Evolutionary conservation across 1,139 yeast genomes (phyloP).

Genomic region (Debaryomyces udenii): DNA sequence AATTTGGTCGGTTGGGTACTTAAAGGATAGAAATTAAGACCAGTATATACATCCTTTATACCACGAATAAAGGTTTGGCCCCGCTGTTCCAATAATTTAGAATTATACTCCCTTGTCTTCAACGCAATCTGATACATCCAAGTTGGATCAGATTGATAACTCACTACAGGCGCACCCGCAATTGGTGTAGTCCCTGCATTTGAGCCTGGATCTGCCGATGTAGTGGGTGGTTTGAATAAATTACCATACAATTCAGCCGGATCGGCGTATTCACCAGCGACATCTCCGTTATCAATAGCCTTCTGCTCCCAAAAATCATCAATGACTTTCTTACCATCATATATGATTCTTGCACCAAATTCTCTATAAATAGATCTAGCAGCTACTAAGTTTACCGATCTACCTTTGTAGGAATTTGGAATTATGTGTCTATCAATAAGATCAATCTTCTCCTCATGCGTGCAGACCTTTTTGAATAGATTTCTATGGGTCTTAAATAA

Average conservation of each 20-base stretch:
- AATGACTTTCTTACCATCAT: conserved; percentile 75
- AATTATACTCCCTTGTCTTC: conserved; percentile 72
- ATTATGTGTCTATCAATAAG: conserved; percentile 79
- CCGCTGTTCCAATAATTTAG: conserved; percentile 62
- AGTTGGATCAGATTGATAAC: conserved; percentile 64
- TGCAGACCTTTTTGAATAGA: conserved; percentile 72
- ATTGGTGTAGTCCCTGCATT: conserved; percentile 36
- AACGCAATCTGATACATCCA: conserved; percentile 89
- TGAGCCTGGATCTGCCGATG: conserved; percentile 20
- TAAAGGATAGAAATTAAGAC: conserved; percentile 71
- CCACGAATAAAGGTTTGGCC: conserved; percentile 59
- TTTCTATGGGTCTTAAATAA: conserved; percentile 82
- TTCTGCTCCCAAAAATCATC: conserved; percentile 90
- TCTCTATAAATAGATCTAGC: conserved; percentile 90
- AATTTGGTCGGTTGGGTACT: conserved; percentile 69
- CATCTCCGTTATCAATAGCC: conserved; percentile 70
- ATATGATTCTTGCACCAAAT: conserved; percentile 84
- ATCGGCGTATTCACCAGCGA: conserved; percentile 81
- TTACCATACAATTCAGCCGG: conserved; percentile 54
- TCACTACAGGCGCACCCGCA: conserved; percentile 44
- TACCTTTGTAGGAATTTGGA: conserved; percentile 89
- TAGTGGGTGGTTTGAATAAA: conserved; percentile 20
- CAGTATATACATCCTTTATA: conserved; percentile 80
- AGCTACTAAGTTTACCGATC: conserved; percentile 86
- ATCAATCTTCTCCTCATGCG: conserved; percentile 80